Conservation (phyloP, 164 flowering plant species). For the Paratinospora sagittata region DNA sequence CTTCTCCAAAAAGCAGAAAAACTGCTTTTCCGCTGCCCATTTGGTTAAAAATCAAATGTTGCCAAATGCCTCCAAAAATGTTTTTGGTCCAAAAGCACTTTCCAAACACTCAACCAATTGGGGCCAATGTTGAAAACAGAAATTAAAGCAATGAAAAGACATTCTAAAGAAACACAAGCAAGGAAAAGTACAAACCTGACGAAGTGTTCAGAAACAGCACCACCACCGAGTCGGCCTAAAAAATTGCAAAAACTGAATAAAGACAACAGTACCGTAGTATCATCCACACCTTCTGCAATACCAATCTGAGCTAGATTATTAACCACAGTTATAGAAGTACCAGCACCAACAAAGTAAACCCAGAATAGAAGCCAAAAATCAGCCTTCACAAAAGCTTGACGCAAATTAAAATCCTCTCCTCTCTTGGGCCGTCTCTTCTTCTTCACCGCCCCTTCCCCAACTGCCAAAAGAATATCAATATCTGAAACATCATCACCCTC, state of each 20-base stretch:
- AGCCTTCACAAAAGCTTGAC: constrained; percentile 69
- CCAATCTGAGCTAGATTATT: constrained; percentile 93
- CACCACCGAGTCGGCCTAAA: constrained; percentile 86
- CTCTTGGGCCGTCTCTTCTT: constrained; percentile 72
- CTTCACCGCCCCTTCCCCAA: constrained; percentile 88
- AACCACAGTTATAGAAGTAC: constrained; percentile 87
- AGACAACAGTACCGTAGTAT: constrained; percentile 65
- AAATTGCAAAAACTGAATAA: constrained; percentile 87
- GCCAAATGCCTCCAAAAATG: too few species aligned
- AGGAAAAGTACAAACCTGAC: constrained; percentile 46
- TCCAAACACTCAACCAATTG: too few species aligned
- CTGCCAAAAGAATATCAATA: constrained; percentile 68
- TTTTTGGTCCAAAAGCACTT: too few species aligned
- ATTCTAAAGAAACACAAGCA: background rate
- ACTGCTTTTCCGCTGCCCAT: too few species aligned
- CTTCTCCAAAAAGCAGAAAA: too few species aligned
- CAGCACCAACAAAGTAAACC: constrained; percentile 77
- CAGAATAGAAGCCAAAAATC: constrained; percentile 96
- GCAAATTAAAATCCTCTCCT: constrained; percentile 78
- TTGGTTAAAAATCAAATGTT: too few species aligned
- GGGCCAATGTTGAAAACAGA: background rate
- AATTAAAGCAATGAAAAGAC: background rate
- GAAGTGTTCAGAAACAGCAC: constrained; percentile 75
- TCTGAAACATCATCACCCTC: constrained; percentile 53
- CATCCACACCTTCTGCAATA: constrained; percentile 52